Evolutionary conservation across 192 early-diverging fungal genomes (phyloP).

Genomic region (Gryganskiella cystojenkinii): DNA sequence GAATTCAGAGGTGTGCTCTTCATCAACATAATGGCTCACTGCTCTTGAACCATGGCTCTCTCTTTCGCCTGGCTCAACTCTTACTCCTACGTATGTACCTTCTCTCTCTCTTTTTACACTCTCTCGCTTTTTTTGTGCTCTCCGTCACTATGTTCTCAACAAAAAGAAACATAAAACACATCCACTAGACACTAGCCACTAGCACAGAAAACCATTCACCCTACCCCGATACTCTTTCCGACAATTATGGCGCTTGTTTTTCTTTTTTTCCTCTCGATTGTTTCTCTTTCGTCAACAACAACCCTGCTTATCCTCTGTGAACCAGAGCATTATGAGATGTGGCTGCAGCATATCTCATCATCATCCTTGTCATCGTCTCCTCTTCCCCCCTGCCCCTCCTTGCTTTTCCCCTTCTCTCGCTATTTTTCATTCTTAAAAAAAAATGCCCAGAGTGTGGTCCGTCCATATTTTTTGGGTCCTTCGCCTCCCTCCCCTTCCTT

Average conservation of each 20-base stretch:
- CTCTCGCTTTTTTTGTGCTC: not conserved
- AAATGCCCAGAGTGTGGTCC: not conserved
- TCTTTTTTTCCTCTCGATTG: not conserved
- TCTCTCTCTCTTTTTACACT: not conserved
- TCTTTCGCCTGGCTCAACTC: too few relatives aligned
- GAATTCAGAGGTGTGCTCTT: too few relatives aligned
- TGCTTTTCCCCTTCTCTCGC: not conserved
- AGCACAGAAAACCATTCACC: not conserved
- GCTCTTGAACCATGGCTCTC: too few relatives aligned
- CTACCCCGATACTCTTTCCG: not conserved
- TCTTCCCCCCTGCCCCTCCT: not conserved
- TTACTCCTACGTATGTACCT: too few relatives aligned
- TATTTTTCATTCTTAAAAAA: not conserved
- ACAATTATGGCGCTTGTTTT: not conserved
- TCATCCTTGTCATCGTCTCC: not conserved
- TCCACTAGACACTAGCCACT: too few relatives aligned
- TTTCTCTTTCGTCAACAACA: not conserved
- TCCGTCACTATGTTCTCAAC: not conserved
- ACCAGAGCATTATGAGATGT: not conserved
- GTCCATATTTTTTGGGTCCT: not conserved
- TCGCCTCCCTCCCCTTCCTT: not conserved
- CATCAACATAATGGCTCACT: too few relatives aligned
- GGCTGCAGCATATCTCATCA: not conserved
- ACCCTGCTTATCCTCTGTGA: not conserved
- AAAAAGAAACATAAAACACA: too few relatives aligned